These are phyloP conservation scores for Colletotrichum tamarilloi DNA, from an alignment of 2,329 filamentous ascomycete species.

Conservation along the genomic window DNA sequence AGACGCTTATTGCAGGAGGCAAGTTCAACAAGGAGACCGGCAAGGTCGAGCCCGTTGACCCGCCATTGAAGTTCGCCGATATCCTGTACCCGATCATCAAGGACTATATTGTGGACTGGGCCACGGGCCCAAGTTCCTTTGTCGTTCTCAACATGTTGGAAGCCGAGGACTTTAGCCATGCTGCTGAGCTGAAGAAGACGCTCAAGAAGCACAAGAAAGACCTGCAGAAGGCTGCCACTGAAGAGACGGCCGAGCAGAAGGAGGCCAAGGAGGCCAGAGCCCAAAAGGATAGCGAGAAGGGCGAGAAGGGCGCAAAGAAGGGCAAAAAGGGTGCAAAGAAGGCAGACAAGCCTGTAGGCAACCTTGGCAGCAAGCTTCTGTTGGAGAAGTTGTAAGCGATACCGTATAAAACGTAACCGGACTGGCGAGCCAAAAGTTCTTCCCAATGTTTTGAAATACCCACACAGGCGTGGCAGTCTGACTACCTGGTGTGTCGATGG, in stretches of 20 bases:
- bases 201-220: conserved; percentile 79
- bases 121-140: conserved; percentile 86
- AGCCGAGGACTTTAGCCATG: conserved; percentile 75
- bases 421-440: conserved; percentile 29
- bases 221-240: conserved; percentile 74
- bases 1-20: conserved; percentile 89
- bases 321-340: conserved; percentile 55
- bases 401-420: conserved; percentile 17
- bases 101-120: conserved; percentile 82
- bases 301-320: conserved; percentile 53
- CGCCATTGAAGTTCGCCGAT: conserved; percentile 82
- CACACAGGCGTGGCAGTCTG: conserved; percentile 21
- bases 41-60: conserved; percentile 76
- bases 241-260: conserved; percentile 66
- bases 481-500: conserved; percentile 12
- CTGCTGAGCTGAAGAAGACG: conserved; percentile 73
- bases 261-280: conserved; percentile 61
- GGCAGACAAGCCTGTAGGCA: conserved; percentile 61
- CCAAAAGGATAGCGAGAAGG: conserved; percentile 51
- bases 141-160: conserved; percentile 86
- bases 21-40: conserved; percentile 82
- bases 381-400: conserved; percentile 63
- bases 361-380: conserved; percentile 70
- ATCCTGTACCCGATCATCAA: conserved; percentile 86
- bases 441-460: conserved; percentile 28